Base-by-base conservation (phyloP, 202 grass and related monocot species). In the Schoenoplectus tabernaemontani region DNA sequence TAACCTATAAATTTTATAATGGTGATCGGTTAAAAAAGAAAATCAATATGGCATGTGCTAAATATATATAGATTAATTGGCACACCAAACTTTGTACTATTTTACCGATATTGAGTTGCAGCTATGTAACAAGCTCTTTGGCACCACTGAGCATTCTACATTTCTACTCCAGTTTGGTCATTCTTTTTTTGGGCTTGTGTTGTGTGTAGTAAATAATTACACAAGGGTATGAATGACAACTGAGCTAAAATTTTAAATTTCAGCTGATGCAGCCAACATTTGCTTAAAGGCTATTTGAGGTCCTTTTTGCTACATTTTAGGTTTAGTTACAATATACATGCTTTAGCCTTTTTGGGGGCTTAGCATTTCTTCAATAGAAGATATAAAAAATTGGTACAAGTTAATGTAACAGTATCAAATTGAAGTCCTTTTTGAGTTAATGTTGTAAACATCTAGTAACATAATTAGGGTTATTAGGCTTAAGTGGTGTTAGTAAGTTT, bases 1-100 rank as follows among this genome's bases (percentile, higher is more conserved):
- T 85, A 68, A 98, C 85, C 89, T 98, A 79, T 81, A 74, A 82
- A 69, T 84, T 61, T 47, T 19, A 74, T 54, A 69, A 7, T 12
- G 26, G 71, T 54, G 64, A 66, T 80, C 84, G 56, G 33, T 50
- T 48, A 17, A 72, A 50, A 12, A 50, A 72, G 28, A 48, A 43
- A 71, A 85, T n/a, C 73, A 65, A 32, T 57, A 43, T 39, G 7
- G 16, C 62, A 48, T 32, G 65, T 54, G 22, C 2, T 59, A 37
- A 59, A 86, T 79, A 63, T 33, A 90, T 33, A 84, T 84, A 50
- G 48, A 48, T 23, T 10, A 54, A 74, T 9, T 74, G 28, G 13
- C 2, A 74, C 24, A 72, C 16, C 39, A 22, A 62, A 62, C 30
- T 43, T 42, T 73, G 20, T 65, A 82, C 79, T 28, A 73, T 8